Conservation (phyloP, 768 basidiomycete species). For the Podaxis rugospora region DNA sequence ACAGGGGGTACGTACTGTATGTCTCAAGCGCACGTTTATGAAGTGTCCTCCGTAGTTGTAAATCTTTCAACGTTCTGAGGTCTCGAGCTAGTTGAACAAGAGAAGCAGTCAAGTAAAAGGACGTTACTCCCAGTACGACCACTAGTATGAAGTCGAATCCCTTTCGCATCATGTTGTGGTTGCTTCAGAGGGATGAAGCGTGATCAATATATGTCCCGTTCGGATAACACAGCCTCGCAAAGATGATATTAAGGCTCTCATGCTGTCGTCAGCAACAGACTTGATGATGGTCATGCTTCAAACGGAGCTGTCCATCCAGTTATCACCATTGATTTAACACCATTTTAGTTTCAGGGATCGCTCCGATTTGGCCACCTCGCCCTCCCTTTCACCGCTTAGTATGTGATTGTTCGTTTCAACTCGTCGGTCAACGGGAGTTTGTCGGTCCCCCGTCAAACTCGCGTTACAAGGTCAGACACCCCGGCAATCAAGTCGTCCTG, state of each 20-base stretch:
- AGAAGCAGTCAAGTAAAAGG: slow-evolving; percentile 5
- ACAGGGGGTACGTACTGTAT: background rate
- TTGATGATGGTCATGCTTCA: background rate
- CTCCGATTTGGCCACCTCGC: no score
- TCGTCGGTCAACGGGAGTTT: no score
- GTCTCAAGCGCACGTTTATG: slow-evolving; percentile 1
- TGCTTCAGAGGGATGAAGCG: background rate
- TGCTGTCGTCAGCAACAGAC: background rate
- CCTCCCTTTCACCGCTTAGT: background rate
- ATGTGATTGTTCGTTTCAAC: background rate
- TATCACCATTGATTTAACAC: background rate
- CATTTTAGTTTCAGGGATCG: background rate
- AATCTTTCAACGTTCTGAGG: background rate
- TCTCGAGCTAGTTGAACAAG: slow-evolving; percentile 3
- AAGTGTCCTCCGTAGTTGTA: background rate
- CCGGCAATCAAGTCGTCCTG: background rate
- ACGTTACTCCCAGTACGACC: background rate
- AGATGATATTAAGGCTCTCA: background rate
- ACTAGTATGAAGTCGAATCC: background rate
- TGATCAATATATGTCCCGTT: background rate
- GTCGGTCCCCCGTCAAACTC: no score
- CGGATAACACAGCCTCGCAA: background rate
- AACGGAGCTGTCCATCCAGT: background rate
- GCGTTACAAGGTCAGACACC: no score
- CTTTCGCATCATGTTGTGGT: background rate